Percentiles rank a stretch among this genome's conserved stretches.
These are phyloP conservation scores for Monosporascus sp. DNA, from an alignment of 2,329 filamentous ascomycete genomes.

Conservation along the genomic window DNA sequence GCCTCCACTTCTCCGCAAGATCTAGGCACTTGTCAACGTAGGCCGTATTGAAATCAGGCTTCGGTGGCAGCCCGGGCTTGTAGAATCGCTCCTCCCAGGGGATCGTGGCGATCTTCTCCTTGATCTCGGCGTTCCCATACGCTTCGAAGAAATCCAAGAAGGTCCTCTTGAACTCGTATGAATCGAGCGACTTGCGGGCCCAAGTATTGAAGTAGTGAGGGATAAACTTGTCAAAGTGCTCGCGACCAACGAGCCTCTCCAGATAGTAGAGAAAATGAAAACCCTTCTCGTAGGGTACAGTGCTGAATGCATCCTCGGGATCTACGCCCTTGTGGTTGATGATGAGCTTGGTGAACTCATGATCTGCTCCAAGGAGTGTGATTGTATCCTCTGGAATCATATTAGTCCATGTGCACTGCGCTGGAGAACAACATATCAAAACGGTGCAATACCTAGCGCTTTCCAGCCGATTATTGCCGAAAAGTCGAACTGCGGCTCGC, in stretches of 20 bases:
- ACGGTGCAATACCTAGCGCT: conserved; percentile 50
- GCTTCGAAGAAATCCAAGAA: conserved; percentile 77
- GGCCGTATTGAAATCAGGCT: conserved; percentile 84
- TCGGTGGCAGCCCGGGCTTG: conserved; percentile 79
- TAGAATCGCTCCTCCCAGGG: conserved; percentile 93
- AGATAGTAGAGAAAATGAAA: conserved; percentile 92
- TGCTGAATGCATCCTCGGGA: conserved; percentile 92
- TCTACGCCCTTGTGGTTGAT: conserved; percentile 84
- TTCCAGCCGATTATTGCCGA: conserved; percentile 97
- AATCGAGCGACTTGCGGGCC: conserved; percentile 82
- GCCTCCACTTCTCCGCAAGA: conserved; percentile 77
- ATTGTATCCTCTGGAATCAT: conserved; percentile 63
- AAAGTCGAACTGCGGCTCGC: conserved; percentile 83
- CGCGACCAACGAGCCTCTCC: conserved; percentile 75
- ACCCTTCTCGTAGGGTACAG: conserved; percentile 91
- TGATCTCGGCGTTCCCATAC: conserved; percentile 56
- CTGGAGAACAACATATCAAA: not conserved
- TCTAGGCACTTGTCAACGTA: conserved; percentile 81
- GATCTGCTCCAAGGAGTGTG: conserved; percentile 70
- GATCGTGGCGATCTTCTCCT: conserved; percentile 63
- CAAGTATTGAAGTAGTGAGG: conserved; percentile 88
- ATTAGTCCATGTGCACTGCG: conserved; percentile 1
- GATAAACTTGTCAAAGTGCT: conserved; percentile 93
- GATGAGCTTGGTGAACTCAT: conserved; percentile 90
- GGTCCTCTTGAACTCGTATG: conserved; percentile 87